phyloP scores from a whole-genome alignment of 2,329 filamentous ascomycete genomes.

The Cladophialophora bantiana region DNA sequence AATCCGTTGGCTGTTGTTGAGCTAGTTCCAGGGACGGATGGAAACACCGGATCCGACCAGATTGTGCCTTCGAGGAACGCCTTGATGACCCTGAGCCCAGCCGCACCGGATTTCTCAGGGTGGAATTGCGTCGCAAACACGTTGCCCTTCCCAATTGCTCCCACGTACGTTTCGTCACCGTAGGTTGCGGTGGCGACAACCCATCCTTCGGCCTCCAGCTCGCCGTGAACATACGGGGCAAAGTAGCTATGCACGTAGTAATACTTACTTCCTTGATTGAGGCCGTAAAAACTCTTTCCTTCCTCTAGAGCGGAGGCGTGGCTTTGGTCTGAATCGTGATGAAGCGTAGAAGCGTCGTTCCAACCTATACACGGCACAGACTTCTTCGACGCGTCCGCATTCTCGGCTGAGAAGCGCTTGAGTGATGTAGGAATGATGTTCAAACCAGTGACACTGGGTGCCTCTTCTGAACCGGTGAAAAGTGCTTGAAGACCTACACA shows the following conservation, averaged over 20 bases:
- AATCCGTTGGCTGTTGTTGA: slow-evolving; percentile 27
- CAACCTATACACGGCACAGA: slow-evolving; percentile 99
- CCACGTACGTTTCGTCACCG: slow-evolving; percentile 87
- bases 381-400: slow-evolving; percentile 35
- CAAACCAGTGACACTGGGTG: slow-evolving; percentile 73
- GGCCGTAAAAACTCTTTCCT: slow-evolving; percentile 72
- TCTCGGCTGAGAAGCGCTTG: slow-evolving; percentile 70
- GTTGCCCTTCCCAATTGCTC: slow-evolving; percentile 84
- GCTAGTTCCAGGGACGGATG: slow-evolving; percentile 14
- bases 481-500: slow-evolving; percentile 93
- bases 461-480: slow-evolving; percentile 85
- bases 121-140: slow-evolving; percentile 95
- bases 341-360: slow-evolving; percentile 80
- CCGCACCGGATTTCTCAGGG: slow-evolving; percentile 93
- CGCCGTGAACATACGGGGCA: slow-evolving; percentile 73
- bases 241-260: slow-evolving; percentile 99
- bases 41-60: slow-evolving; percentile 46
- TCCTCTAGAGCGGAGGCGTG: background rate
- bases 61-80: slow-evolving; percentile 82
- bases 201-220: slow-evolving; percentile 85
- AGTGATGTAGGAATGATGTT: slow-evolving; percentile 75
- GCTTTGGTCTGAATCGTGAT: slow-evolving; percentile 41
- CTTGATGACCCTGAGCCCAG: slow-evolving; percentile 81
- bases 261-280: slow-evolving; percentile 86
- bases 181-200: slow-evolving; percentile 89